These are phyloP conservation scores for Chrysosporium keratinophilum DNA, from an alignment of 2,329 filamentous ascomycete genomes.

Conservation along the genomic window DNA sequence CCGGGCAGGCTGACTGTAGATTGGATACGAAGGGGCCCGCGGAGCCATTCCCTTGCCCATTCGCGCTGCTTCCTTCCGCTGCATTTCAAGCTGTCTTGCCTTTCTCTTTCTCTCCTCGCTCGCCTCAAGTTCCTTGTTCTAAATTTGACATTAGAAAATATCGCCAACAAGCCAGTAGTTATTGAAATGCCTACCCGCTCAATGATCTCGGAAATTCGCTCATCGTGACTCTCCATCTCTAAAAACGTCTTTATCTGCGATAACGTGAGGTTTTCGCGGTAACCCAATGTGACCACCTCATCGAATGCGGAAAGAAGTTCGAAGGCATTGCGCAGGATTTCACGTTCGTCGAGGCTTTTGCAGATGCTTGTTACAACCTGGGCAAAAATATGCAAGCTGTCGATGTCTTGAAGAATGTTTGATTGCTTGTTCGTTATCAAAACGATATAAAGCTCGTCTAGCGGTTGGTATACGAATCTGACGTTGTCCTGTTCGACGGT, in stretches of 20 bases:
- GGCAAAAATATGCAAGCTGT: conserved; percentile 93
- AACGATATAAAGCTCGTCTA: conserved; percentile 99
- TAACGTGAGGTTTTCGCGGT: conserved; percentile 90
- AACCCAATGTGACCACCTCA: conserved; percentile 89
- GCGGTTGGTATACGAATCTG: conserved; percentile 96
- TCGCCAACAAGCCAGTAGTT: conserved; percentile 20
- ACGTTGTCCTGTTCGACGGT: conserved; percentile 99
- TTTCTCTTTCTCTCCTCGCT: conserved; percentile 97
- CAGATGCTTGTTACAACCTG: conserved; percentile 96
- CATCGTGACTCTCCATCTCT: conserved; percentile 98
- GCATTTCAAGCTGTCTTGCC: conserved; percentile 96
- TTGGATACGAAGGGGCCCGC: conserved; percentile 72
- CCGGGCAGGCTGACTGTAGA: conserved; percentile 71
- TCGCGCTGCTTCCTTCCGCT: conserved; percentile 89
- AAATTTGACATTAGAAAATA: conserved; percentile 21
- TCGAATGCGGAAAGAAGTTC: conserved; percentile 95
- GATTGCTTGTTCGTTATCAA: conserved; percentile 99
- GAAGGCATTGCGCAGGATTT: conserved; percentile 90
- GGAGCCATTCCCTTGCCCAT: conserved; percentile 57
- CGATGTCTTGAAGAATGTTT: conserved; percentile 98
- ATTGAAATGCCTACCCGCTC: conserved; percentile 53
- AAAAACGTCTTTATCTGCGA: conserved; percentile 98
- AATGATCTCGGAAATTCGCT: conserved; percentile 97
- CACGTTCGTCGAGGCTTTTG: conserved; percentile 88
- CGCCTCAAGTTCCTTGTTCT: conserved; percentile 98